phyloP scores from a whole-genome alignment of 2,329 filamentous ascomycete species.

The Lachnellula suecica region DNA sequence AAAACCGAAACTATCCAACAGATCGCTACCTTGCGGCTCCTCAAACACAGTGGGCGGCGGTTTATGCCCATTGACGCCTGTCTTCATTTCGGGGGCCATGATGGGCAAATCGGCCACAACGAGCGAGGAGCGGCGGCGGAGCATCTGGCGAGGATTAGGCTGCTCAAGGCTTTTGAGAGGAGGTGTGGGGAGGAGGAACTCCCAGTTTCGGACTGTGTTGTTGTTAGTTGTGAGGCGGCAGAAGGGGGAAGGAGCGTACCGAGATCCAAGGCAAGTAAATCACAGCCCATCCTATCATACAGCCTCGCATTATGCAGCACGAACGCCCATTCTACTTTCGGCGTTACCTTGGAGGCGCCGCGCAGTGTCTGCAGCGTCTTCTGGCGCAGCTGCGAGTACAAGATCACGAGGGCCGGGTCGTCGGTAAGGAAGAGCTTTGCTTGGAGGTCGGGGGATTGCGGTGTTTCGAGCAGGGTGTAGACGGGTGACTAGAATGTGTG shows the following conservation, averaged over 20 bases:
- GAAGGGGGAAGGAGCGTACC: slow-evolving; percentile 47
- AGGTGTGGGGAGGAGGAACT: slow-evolving; percentile 61
- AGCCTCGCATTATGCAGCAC: slow-evolving; percentile 80
- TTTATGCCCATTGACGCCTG: slow-evolving; percentile 44
- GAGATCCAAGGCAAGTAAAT: slow-evolving; percentile 82
- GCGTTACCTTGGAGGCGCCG: slow-evolving; percentile 79
- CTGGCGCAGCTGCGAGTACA: slow-evolving; percentile 84
- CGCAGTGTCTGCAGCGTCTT: slow-evolving; percentile 80
- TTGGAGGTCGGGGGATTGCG: slow-evolving; percentile 66
- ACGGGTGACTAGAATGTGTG: slow-evolving; percentile 65
- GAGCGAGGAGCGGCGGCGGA: slow-evolving; percentile 71
- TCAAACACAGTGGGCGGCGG: slow-evolving; percentile 77
- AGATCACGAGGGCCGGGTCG: slow-evolving; percentile 81
- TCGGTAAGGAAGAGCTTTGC: slow-evolving; percentile 83
- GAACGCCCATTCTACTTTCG: slow-evolving; percentile 83
- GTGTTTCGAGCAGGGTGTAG: slow-evolving; percentile 68
- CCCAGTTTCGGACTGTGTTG: slow-evolving; percentile 70
- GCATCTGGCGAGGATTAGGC: slow-evolving; percentile 51
- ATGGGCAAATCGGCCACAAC: slow-evolving; percentile 74
- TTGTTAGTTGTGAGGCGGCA: slow-evolving; percentile 16
- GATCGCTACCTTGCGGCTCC: slow-evolving; percentile 85
- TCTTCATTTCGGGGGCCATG: slow-evolving; percentile 43
- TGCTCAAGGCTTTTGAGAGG: slow-evolving; percentile 40
- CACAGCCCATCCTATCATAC: slow-evolving; percentile 91
- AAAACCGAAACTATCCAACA: slow-evolving; percentile 93